These are phyloP conservation scores for Uncinocarpus reesii DNA, from an alignment of 2,329 filamentous ascomycete genomes.

Conservation along the genomic window DNA sequence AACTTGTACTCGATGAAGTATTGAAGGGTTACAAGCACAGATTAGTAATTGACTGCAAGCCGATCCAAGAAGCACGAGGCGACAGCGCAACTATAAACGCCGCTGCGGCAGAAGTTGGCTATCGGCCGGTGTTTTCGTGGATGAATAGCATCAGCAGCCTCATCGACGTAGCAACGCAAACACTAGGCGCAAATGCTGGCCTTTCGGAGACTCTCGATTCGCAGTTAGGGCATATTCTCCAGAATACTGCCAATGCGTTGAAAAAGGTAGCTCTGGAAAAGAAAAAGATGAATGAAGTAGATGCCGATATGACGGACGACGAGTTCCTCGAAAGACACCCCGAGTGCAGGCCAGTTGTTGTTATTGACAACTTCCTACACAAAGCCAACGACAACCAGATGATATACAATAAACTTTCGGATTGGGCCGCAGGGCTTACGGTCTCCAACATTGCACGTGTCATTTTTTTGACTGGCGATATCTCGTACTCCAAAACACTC, in stretches of 20 bases:
- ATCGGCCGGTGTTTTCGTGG: constrained; percentile 89
- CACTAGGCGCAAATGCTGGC: constrained; percentile 85
- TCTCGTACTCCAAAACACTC: constrained; percentile 77
- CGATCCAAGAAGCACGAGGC: constrained; percentile 79
- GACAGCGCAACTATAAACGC: constrained; percentile 76
- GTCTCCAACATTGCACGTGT: constrained; percentile 86
- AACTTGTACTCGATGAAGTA: constrained; percentile 76
- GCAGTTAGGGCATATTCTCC: constrained; percentile 79
- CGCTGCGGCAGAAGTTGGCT: constrained; percentile 74
- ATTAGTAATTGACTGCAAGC: constrained; percentile 82
- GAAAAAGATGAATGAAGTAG: constrained; percentile 62
- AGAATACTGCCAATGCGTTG: constrained; percentile 69
- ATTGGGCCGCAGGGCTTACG: constrained; percentile 81
- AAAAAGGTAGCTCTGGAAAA: constrained; percentile 63
- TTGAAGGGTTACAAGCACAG: constrained; percentile 66
- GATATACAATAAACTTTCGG: constrained; percentile 65
- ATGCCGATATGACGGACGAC: constrained; percentile 63
- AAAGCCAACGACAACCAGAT: constrained; percentile 58
- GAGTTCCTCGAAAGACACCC: constrained; percentile 85
- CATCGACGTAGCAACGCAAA: constrained; percentile 84
- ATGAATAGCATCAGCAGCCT: constrained; percentile 90
- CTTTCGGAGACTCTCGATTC: constrained; percentile 89
- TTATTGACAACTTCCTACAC: constrained; percentile 86
- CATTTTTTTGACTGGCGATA: constrained; percentile 83
- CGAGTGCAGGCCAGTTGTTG: constrained; percentile 67